Evolutionary conservation across 1,284 basidiomycete genomes (phyloP).

Genomic region (Coniferiporia weirii): DNA sequence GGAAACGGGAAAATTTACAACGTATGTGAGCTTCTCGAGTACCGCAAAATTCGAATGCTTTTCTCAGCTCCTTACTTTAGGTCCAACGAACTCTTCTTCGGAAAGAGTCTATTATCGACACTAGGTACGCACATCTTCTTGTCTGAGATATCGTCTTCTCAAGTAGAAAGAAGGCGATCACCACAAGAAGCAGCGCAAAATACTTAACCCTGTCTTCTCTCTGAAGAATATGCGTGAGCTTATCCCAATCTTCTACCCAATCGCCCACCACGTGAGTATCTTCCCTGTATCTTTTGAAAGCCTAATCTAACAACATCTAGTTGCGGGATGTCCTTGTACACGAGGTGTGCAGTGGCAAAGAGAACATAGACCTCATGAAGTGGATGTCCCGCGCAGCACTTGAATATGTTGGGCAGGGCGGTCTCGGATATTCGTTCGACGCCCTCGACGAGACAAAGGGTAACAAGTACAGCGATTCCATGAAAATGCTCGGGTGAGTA

Average conservation of each 20-base stretch:
- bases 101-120: conserved; percentile 21
- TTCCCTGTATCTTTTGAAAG: not conserved
- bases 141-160: not conserved
- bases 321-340: conserved; percentile 21
- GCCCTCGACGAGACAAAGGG: conserved; percentile 23
- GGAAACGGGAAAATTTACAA: conserved; percentile 21
- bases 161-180: conserved; percentile 20
- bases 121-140: conserved; percentile 11
- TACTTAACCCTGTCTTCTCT: conserved; percentile 30
- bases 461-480: conserved; percentile 26
- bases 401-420: conserved; percentile 34
- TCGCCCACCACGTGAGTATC: conserved; percentile 23
- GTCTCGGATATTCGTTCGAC: conserved; percentile 33
- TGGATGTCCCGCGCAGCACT: conserved; percentile 33
- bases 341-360: conserved; percentile 18
- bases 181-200: conserved; percentile 26
- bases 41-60: not conserved
- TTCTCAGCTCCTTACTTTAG: conserved; percentile 1
- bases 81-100: conserved; percentile 17
- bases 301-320: conserved; percentile 6
- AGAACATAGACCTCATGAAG: conserved; percentile 28
- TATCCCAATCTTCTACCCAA: conserved; percentile 26
- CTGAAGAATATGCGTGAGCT: conserved; percentile 26
- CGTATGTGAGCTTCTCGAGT: conserved; percentile 16
- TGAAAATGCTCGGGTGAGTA: conserved; percentile 22